Percentiles rank a stretch among this genome's conserved stretches.
Conservation (phyloP, 768 basidiomycete genomes). For the Suillus paluster region DNA sequence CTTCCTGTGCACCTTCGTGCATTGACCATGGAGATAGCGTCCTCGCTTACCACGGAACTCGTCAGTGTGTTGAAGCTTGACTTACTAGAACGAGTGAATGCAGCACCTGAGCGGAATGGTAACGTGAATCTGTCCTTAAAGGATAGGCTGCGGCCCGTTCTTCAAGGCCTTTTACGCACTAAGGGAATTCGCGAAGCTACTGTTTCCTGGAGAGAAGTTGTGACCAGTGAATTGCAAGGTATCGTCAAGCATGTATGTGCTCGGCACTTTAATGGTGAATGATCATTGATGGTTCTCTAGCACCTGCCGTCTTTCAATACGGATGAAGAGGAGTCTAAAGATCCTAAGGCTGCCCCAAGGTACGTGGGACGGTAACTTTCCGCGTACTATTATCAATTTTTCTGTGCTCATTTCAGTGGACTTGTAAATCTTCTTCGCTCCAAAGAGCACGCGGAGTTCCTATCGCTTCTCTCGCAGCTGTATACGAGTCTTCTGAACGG, state of each 20-base stretch:
- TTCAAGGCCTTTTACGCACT: conserved; percentile 79
- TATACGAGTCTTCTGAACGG: conserved; percentile 66
- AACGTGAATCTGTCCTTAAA: conserved; percentile 50
- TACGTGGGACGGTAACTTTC: conserved; percentile 14
- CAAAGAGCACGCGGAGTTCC: conserved; percentile 73
- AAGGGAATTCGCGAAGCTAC: conserved; percentile 71
- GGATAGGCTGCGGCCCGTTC: conserved; percentile 70
- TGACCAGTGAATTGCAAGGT: conserved; percentile 60
- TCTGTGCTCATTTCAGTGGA: conserved; percentile 24
- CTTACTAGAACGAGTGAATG: conserved; percentile 55
- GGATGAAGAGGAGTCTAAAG: conserved; percentile 52
- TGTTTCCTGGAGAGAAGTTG: conserved; percentile 71
- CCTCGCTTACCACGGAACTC: conserved; percentile 77
- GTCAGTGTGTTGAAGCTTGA: conserved; percentile 72
- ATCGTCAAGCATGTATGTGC: conserved; percentile 62
- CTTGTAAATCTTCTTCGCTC: conserved; percentile 62
- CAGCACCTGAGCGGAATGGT: conserved; percentile 17
- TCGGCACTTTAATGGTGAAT: conserved; percentile 6
- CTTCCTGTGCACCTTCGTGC: conserved; percentile 75
- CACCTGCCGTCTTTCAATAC: conserved; percentile 62
- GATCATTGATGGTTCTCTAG: conserved; percentile 37
- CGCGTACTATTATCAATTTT: neutral
- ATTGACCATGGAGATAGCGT: conserved; percentile 75
- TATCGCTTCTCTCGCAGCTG: conserved; percentile 60
- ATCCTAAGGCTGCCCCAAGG: conserved; percentile 35